Conservation (phyloP, 176 grass and related monocot genomes). For the Triticum aestivum region DNA sequence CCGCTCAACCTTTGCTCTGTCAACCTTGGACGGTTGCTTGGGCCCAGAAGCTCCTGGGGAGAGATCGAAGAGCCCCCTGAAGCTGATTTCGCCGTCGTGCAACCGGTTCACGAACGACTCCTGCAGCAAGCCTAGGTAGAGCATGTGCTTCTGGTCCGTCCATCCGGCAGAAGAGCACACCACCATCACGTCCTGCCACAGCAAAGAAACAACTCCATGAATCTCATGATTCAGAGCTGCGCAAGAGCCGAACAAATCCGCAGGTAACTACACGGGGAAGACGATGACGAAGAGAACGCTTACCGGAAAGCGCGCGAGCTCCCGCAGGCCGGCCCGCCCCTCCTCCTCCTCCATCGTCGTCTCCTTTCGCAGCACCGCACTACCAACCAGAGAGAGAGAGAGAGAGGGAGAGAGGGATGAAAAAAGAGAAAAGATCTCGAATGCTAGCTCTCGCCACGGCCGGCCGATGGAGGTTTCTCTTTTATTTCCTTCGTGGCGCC, state of each 20-base stretch:
- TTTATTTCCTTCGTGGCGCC: constrained; percentile 62
- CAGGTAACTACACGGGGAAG: not conserved
- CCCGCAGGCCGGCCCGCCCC: constrained; percentile 14
- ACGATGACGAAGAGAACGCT: not conserved
- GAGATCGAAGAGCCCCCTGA: constrained; percentile 35
- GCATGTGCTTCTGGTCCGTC: constrained; percentile 84
- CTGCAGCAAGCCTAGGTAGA: constrained; percentile 74
- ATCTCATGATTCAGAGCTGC: not conserved
- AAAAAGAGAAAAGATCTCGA: not conserved
- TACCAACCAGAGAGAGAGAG: not conserved
- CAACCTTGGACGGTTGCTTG: constrained; percentile 33
- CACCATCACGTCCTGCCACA: constrained; percentile 39
- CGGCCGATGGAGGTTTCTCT: not conserved
- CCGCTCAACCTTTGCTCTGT: constrained; percentile 34
- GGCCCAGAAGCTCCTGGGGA: constrained; percentile 30
- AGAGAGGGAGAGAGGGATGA: not conserved
- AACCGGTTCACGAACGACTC: constrained; percentile 67
- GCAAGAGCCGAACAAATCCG: not conserved
- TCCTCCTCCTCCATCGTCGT: constrained; percentile 32
- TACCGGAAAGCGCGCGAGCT: constrained; percentile 40
- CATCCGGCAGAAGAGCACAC: constrained; percentile 58
- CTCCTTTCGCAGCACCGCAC: not conserved
- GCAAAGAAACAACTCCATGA: constrained; percentile 29
- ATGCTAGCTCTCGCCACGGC: not conserved
- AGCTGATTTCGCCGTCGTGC: constrained; percentile 32